Evolutionary conservation across 2,329 filamentous ascomycete species (phyloP), one percentile per base, ranked within the genome.

Genomic region (Aspergillus clavatus): DNA sequence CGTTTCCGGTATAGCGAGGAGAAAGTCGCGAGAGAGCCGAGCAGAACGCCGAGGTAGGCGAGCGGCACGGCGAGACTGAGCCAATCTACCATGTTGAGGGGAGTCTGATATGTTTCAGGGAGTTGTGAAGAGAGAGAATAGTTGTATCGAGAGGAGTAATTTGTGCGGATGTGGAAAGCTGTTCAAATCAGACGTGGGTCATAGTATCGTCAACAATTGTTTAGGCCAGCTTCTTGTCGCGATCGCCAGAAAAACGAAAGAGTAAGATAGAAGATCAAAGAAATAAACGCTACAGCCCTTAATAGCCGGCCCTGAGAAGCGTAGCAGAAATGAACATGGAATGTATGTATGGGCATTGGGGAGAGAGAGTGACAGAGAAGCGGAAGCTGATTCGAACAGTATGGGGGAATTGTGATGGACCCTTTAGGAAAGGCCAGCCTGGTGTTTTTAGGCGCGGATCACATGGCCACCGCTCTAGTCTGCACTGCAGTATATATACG

Each of bases 1-100:
- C 93, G 83, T 73, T 93, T 91, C 61, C 91, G 84, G 72, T 97
- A 97, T 52, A 97, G 82, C 45, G 82, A 87, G 38, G 89, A 94
- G 72, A 98, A 98, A 54, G 89, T 93, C 65, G 86, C 84, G 57
- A 98, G 81, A 27, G 89, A 91, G 61, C 89, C 89, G 61, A 87
- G 78, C 44, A 98, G 83, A 48, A 97, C 87, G 57, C 82, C 78
- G 48, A 98, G 78, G 72, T 98, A 98, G 72, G 88, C 84, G 63
- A 96, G 80, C 48, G 93, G 91, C 61, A 96, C 81, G 63, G 82
- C 76, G 50, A 97, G 84, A 72, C 87, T 86, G 71, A 86, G 74
- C 89, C 89, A 95, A 77, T 94, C 81, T 50, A 80, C 72, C 69
- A 77, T 76, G 45, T 54, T 59, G 58, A 43, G 40, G 45, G 41